A percentile compares a stretch with the other conserved stretches of the same genome.
These are phyloP conservation scores for Rosa rugosa DNA, from an alignment of 306 rosid species.

Conservation along the genomic window DNA sequence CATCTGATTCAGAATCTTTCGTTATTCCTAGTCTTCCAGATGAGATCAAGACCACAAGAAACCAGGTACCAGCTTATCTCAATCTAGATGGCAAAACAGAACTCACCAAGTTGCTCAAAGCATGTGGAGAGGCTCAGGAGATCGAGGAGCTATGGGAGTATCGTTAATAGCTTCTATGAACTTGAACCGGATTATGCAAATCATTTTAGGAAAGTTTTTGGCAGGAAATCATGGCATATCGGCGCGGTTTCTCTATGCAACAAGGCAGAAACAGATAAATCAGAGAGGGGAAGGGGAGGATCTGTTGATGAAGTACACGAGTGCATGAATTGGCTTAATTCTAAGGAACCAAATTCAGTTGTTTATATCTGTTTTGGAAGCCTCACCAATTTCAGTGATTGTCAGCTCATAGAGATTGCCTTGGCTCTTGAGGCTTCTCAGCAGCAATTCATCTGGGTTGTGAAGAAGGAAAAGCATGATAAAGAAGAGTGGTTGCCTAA, in stretches of 20 bases:
- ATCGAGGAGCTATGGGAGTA: conserved; percentile 10
- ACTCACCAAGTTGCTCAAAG: background rate
- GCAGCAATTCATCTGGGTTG: conserved; percentile 40
- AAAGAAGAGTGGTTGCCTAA: conserved; percentile 25
- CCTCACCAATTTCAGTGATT: conserved; percentile 14
- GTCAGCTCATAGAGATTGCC: conserved; percentile 34
- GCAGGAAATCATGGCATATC: conserved; percentile 27
- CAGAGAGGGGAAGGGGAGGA: conserved; percentile 20
- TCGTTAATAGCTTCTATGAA: conserved; percentile 12
- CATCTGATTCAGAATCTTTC: conserved; percentile 40
- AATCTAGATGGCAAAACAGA: background rate
- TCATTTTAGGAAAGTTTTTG: conserved; percentile 3
- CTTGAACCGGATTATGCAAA: conserved; percentile 7
- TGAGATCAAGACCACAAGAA: conserved; percentile 32
- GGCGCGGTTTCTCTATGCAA: conserved; percentile 34
- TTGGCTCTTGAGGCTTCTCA: conserved; percentile 32
- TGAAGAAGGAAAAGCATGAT: conserved; percentile 18
- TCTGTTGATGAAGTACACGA: conserved; percentile 22
- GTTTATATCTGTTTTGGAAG: conserved; percentile 39
- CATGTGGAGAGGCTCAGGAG: background rate
- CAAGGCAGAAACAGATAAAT: conserved; percentile 6
- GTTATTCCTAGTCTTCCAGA: conserved; percentile 42
- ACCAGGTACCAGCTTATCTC: background rate
- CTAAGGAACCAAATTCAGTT: conserved; percentile 33
- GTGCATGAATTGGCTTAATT: conserved; percentile 34